Base-by-base conservation (phyloP, 192 early-diverging fungal species). In the Coemansia sp. region DNA sequence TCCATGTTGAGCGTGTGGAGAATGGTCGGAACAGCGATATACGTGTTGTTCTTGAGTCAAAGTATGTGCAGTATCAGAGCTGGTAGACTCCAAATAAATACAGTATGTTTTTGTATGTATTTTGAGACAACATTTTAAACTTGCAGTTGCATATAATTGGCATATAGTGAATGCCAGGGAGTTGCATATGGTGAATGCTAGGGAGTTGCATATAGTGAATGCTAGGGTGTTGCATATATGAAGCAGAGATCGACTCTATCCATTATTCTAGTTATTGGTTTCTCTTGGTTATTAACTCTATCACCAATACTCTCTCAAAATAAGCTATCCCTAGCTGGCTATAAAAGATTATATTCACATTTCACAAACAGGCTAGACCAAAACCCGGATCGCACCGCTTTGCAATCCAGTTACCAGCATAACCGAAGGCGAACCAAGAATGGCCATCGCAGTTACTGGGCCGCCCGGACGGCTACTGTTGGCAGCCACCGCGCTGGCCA, bases 371-470 rank as follows among this genome's bases (percentile, higher is more conserved):
- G 4, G 45, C 51, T 25, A 66, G 22, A 58, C 6, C 43, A 56
- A 9, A 54, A 62, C 59, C 66, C 76, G 71, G 9, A 79, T 73
- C 3, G 67, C 39, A 1, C 76, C 76, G 35, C 38, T 79, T 53
- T 79, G 76, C 47, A 73, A 37, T 2, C 76, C 76, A 27, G 64
- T 49, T 3, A 79, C 57, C 14, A 79, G 31, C 76, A 79, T 79
- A 19, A 64, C 59, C n/a, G 60, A 57, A 0, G 76, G 76, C 3
- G 64, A 52, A 2, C 54, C 16, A 2, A 79, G 6, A 2, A 79
- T 59, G 2, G 61, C 64, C 17, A 79, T n/a, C 4, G 72, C 51
- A 16, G 73, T 65, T 19, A 80, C 56, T 10, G 77, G 77, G 0
- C 72, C 72, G 16, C 67, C 65, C 0, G 67, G 51, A 26, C 67